Evolutionary conservation across 148 eudicot genomes (phyloP), one percentile per base, ranked within the genome.

Genomic region (Nepenthes gracilis): DNA sequence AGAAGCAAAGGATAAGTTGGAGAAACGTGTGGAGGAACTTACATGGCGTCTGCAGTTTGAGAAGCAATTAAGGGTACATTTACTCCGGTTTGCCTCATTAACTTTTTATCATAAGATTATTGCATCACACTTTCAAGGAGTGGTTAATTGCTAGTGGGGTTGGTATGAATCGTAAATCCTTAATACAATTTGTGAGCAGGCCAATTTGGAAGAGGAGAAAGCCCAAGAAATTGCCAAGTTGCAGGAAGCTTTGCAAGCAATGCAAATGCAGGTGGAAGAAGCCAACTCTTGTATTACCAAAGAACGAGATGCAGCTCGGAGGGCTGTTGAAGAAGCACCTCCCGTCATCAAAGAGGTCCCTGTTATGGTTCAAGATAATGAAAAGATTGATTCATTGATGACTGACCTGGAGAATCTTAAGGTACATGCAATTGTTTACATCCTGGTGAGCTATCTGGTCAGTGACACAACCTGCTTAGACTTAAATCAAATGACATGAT

Each of bases 21-120:
- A 94, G 81, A 85, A 89, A 78, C 88, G 90, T 53, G 99, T 94
- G 64, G 97, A 94, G 75, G 99, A 94, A 66, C 99, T 94, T 72
- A 83, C 97, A 65, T 86, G 95, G 97, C 93, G 99, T 49, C 80
- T 94, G 77, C 97, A 94, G 70, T 69, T 83, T 62, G 99, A 94
- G 85, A 91, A 84, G 69, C 93, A 91, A 75, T 54, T 94, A 69
- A 78, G 92, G 89, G 99, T 86, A 85, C 9, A 14, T 1, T 6
- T 23, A 13, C 0, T 33, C 15, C 6, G 5, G 33, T 59, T 59
- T 59, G 58, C 62, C 23, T 59, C 2, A 6, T n/a, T 36, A 5
- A 9, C 1, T 2, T 57, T 57, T 57, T 32, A 11, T 9, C 14
- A 14, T 54, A 8, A 2, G 33, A 23, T 23, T 23, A 23, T 23